Percentiles rank a stretch among this genome's conserved stretches.
Conservation (phyloP, 1,139 yeast genomes). For the Debaryomyces fabryi region DNA sequence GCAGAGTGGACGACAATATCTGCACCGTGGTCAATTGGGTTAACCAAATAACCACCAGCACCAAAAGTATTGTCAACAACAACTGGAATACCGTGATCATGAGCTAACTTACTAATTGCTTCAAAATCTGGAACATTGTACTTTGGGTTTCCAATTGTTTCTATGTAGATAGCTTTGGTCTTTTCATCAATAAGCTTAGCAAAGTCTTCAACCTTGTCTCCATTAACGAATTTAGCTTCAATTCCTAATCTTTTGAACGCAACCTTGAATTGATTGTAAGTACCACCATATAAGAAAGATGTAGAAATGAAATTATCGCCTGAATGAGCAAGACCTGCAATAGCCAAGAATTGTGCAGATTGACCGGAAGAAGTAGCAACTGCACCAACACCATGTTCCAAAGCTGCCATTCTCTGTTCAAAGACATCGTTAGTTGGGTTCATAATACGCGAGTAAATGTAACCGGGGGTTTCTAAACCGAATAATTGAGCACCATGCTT, state of each 20-base stretch:
- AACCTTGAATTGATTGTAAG: slow-evolving; percentile 92
- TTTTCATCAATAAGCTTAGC: slow-evolving; percentile 74
- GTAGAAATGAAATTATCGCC: slow-evolving; percentile 92
- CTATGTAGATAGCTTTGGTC: slow-evolving; percentile 89
- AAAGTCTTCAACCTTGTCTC: slow-evolving; percentile 71
- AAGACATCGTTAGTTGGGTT: slow-evolving; percentile 93
- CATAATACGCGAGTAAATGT: slow-evolving; percentile 84
- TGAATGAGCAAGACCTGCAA: slow-evolving; percentile 78
- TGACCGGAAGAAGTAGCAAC: slow-evolving; percentile 93
- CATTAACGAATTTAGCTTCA: slow-evolving; percentile 79
- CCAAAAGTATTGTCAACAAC: slow-evolving; percentile 98
- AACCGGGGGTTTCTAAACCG: slow-evolving; percentile 80
- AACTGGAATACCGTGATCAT: slow-evolving; percentile 85
- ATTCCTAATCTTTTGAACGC: slow-evolving; percentile 88
- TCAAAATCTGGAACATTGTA: slow-evolving; percentile 93
- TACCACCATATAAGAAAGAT: slow-evolving; percentile 92
- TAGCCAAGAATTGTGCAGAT: slow-evolving; percentile 88
- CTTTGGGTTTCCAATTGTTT: slow-evolving; percentile 92
- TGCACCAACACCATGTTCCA: slow-evolving; percentile 92
- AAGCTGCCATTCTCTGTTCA: slow-evolving; percentile 88
- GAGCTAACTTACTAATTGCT: slow-evolving; percentile 74
- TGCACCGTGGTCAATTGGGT: slow-evolving; percentile 88
- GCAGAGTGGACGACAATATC: slow-evolving; percentile 88
- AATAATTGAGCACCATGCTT: slow-evolving; percentile 91
- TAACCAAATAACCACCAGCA: slow-evolving; percentile 89